Conservation (phyloP, 768 basidiomycete species). For the Suillus hirtellus region DNA sequence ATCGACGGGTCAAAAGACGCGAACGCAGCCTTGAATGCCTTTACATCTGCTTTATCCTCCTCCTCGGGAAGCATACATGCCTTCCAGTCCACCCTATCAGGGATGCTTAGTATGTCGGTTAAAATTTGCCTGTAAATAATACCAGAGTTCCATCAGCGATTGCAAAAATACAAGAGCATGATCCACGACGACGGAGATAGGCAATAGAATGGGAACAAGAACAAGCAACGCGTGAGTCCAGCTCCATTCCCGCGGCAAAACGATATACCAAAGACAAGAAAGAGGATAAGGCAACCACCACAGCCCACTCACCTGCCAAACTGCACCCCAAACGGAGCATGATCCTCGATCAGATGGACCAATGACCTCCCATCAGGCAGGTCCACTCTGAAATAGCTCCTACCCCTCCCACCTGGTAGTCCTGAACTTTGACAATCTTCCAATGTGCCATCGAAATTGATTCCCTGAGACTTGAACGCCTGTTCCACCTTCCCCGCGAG, state of each 20-base stretch:
- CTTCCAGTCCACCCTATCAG: slow-evolving; percentile 91
- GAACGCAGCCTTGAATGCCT: slow-evolving; percentile 84
- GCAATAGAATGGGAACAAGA: neutral
- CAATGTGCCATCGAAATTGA: slow-evolving; percentile 74
- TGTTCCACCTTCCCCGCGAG: slow-evolving; percentile 65
- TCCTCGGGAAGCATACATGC: slow-evolving; percentile 79
- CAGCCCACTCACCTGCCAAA: slow-evolving; percentile 78
- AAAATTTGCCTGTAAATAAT: slow-evolving; percentile 66
- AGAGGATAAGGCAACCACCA: neutral
- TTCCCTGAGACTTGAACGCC: slow-evolving; percentile 64
- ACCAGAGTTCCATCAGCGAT: slow-evolving; percentile 12
- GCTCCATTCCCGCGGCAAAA: neutral
- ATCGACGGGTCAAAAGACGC: slow-evolving; percentile 63
- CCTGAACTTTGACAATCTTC: slow-evolving; percentile 45
- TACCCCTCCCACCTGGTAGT: slow-evolving; percentile 9
- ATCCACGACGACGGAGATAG: neutral
- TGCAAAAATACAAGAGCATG: neutral
- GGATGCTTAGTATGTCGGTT: slow-evolving; percentile 70
- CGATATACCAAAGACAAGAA: neutral
- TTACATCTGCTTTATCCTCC: slow-evolving; percentile 82
- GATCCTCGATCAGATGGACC: slow-evolving; percentile 81
- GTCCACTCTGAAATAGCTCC: slow-evolving; percentile 89
- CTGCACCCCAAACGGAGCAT: slow-evolving; percentile 82
- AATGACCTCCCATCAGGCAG: slow-evolving; percentile 83
- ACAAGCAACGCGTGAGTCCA: neutral